Evolutionary conservation across 164 flowering plant genomes (phyloP), one percentile per base, ranked within the genome.

Genomic region (Chloranthus sessilifolius): DNA sequence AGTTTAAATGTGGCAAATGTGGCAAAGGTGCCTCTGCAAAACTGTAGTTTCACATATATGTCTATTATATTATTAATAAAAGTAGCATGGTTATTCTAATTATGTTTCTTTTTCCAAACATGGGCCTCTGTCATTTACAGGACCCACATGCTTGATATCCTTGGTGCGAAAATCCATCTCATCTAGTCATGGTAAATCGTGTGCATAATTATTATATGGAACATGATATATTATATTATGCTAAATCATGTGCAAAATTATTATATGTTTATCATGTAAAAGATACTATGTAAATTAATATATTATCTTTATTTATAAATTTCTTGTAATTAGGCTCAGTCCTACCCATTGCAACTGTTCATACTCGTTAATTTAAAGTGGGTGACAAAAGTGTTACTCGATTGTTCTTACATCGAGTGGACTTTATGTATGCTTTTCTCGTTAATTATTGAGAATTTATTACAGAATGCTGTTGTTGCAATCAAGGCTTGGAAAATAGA

Each of bases 121-220:
- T 62, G 59, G 49, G 29, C 26, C 47, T 44, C 45, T 59, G n/a
- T 46, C 35, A 22, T 66, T 29, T 49, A 30, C 65, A 70, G 71
- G 68, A 60, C 56, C 45, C 47, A 43, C 45, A 29, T 29, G 40
- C 54, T n/a, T 4, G 14, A 10, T n/a, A 33, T 37, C 36, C 23
- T 7, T 29, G 45, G 7, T 63, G 50, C 59, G 64, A 70, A 43
- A 34, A 16, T 36, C 31, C n/a, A n/a, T n/a, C n/a, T n/a, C n/a
- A n/a, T n/a, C n/a, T n/a, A n/a, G n/a, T n/a, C n/a, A n/a, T n/a
- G 26, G 47, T 41, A 17, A n/a, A n/a, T n/a, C n/a, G n/a, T n/a
- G n/a, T n/a, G n/a, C n/a, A n/a, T n/a, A n/a, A n/a, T n/a, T n/a
- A n/a, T n/a, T n/a, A n/a, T n/a, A n/a, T n/a, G n/a, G n/a, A n/a